These are phyloP conservation scores for Umbelopsis sp. DNA, from an alignment of 371 early-diverging fungal genomes.

Conservation along the genomic window DNA sequence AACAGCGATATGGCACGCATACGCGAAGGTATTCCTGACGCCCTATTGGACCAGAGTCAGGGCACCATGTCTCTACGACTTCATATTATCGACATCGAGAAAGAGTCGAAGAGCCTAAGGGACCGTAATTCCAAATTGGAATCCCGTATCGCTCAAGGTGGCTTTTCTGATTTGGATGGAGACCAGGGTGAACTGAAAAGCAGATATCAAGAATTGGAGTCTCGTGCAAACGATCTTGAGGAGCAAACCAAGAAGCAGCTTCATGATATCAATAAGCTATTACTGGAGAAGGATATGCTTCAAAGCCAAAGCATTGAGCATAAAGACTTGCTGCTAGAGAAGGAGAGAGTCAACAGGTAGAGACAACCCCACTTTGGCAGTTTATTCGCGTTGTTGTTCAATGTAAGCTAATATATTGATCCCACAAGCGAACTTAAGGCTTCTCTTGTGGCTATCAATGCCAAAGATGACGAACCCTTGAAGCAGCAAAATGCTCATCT, in stretches of 20 bases:
- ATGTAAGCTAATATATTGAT: background rate
- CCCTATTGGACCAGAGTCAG: constrained; percentile 37
- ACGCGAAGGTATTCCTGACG: constrained; percentile 53
- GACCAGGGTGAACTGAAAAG: constrained; percentile 37
- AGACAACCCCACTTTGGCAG: background rate
- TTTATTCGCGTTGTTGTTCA: too few species aligned
- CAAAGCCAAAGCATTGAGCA: constrained; percentile 58
- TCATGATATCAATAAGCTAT: constrained; percentile 66
- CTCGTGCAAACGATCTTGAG: constrained; percentile 56
- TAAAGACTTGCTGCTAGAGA: constrained; percentile 56
- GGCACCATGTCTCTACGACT: constrained; percentile 43
- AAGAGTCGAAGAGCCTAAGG: constrained; percentile 43
- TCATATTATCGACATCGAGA: constrained; percentile 48
- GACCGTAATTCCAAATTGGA: constrained; percentile 36
- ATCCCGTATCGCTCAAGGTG: constrained; percentile 40
- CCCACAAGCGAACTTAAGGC: constrained; percentile 59
- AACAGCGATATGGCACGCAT: constrained; percentile 77
- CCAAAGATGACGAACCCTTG: constrained; percentile 65
- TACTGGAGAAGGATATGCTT: constrained; percentile 68
- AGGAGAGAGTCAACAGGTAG: constrained; percentile 58
- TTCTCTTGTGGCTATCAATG: constrained; percentile 70
- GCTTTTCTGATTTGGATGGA: constrained; percentile 37
- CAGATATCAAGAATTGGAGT: constrained; percentile 34
- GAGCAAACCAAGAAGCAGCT: constrained; percentile 65
- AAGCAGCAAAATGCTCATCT: constrained; percentile 61